Conservation (phyloP, 2,329 filamentous ascomycete species). For the Aspergillus fumigatus region DNA sequence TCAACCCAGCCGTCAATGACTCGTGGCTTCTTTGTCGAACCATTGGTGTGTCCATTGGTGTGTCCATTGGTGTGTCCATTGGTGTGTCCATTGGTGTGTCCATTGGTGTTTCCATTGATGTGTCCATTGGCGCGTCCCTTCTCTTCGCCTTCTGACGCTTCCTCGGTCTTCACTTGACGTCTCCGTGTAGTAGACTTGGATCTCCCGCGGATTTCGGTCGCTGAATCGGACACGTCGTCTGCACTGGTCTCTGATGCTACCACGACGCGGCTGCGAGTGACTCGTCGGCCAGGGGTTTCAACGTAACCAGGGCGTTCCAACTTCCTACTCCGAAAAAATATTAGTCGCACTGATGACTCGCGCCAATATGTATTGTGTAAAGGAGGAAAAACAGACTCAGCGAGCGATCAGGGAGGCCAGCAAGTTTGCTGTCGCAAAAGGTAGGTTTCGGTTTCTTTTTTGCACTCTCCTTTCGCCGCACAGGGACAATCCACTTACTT, state of each 20-base stretch:
- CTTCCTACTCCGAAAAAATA: slow-evolving; percentile 39
- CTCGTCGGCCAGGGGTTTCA: slow-evolving; percentile 47
- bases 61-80: slow-evolving; percentile 17
- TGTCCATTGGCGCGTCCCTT: slow-evolving; percentile 18
- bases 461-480: not conserved
- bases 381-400: not conserved
- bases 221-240: slow-evolving; percentile 26
- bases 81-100: slow-evolving; percentile 15
- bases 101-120: slow-evolving; percentile 16
- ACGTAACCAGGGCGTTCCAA: slow-evolving; percentile 49
- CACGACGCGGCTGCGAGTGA: slow-evolving; percentile 40
- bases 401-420: slow-evolving; percentile 4
- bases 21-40: slow-evolving; percentile 22
- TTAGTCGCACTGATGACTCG: not conserved
- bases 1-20: slow-evolving; percentile 40
- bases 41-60: slow-evolving; percentile 17
- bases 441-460: not conserved
- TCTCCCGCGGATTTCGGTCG: slow-evolving; percentile 14
- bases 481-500: slow-evolving; percentile 37
- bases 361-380: not conserved
- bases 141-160: slow-evolving; percentile 21
- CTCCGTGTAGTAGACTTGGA: slow-evolving; percentile 27
- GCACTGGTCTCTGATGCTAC: slow-evolving; percentile 27
- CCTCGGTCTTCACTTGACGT: slow-evolving; percentile 28
- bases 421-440: slow-evolving; percentile 4